These are phyloP conservation scores for Craspedostauros australis DNA, from an alignment of 108 stramenopile species.

Conservation along the genomic window DNA sequence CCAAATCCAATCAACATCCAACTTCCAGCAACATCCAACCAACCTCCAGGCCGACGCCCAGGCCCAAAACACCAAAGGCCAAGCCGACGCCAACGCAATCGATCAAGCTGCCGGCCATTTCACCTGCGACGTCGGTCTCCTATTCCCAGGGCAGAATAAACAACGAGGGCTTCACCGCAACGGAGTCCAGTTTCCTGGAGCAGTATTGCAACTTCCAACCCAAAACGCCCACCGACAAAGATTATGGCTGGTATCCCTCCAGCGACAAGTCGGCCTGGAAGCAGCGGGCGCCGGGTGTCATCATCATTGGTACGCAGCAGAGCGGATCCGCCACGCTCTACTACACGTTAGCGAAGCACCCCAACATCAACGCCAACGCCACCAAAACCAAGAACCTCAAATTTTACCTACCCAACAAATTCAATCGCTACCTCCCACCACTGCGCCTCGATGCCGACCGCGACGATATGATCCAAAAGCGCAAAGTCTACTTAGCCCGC, in stretches of 20 bases:
- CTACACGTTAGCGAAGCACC: neutral
- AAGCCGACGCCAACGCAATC: neutral
- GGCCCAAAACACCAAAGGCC: too few relatives aligned
- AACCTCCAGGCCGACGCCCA: too few relatives aligned
- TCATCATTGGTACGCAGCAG: slow-evolving; percentile 22
- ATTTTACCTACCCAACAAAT: too few relatives aligned
- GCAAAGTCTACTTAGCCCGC: slow-evolving; percentile 4
- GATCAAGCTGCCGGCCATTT: neutral
- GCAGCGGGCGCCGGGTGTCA: slow-evolving; percentile 17
- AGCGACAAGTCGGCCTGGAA: slow-evolving; percentile 13
- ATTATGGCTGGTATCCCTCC: slow-evolving; percentile 18
- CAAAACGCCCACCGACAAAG: neutral
- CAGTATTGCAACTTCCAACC: slow-evolving; percentile 21
- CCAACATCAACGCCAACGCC: neutral
- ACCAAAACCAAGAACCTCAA: slow-evolving; percentile 1
- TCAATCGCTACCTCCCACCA: too few relatives aligned
- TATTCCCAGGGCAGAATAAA: neutral
- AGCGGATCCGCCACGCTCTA: slow-evolving; percentile 2
- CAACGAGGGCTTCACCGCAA: neutral
- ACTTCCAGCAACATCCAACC: too few relatives aligned
- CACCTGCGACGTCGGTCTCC: neutral
- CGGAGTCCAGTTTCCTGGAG: slow-evolving; percentile 5
- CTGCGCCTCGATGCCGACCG: slow-evolving; percentile 25
- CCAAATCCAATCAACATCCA: too few relatives aligned
- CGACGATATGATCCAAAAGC: slow-evolving; percentile 23